phyloP scores from a whole-genome alignment of 371 early-diverging fungal species.

The Rhizomucor miehei region DNA sequence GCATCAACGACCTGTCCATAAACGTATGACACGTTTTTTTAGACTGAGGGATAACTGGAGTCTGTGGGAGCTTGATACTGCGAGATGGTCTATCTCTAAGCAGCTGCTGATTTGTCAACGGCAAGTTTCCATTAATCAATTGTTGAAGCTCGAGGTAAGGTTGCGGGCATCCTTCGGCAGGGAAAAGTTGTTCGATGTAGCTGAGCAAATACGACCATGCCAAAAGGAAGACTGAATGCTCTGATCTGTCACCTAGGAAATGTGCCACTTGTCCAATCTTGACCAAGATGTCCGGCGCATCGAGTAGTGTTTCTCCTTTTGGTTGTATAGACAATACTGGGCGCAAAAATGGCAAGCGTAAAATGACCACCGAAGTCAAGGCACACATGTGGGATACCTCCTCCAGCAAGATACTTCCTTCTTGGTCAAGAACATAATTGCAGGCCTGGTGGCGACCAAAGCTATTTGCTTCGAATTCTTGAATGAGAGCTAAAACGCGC shows the following conservation, averaged over 20 bases:
- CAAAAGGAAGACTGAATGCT: slow-evolving; percentile 33
- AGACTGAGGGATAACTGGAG: slow-evolving; percentile 20
- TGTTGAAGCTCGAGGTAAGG: slow-evolving; percentile 15
- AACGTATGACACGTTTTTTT: slow-evolving; percentile 21
- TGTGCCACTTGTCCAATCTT: slow-evolving; percentile 29
- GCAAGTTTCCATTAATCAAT: slow-evolving; percentile 11
- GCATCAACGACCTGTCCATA: slow-evolving; percentile 31
- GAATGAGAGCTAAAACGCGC: slow-evolving; percentile 19
- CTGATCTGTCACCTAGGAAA: slow-evolving; percentile 23
- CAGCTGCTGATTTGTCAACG: slow-evolving; percentile 1
- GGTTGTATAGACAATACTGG: background rate
- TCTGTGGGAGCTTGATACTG: background rate
- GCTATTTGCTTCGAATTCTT: slow-evolving; percentile 39
- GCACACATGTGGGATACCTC: slow-evolving; percentile 21
- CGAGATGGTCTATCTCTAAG: slow-evolving; percentile 20
- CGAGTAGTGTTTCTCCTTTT: background rate
- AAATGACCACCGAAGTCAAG: slow-evolving; percentile 13
- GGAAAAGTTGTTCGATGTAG: slow-evolving; percentile 11
- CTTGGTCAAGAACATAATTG: slow-evolving; percentile 29
- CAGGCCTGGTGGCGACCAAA: slow-evolving; percentile 32
- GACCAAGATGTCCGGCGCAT: background rate
- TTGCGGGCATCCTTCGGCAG: slow-evolving; percentile 4
- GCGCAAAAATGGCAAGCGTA: slow-evolving; percentile 3
- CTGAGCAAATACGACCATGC: slow-evolving; percentile 42
- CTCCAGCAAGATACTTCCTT: slow-evolving; percentile 21